Evolutionary conservation across 306 rosid genomes (phyloP), one percentile per base, ranked within the genome.

Genomic region (Notholithocarpus densiflorus): DNA sequence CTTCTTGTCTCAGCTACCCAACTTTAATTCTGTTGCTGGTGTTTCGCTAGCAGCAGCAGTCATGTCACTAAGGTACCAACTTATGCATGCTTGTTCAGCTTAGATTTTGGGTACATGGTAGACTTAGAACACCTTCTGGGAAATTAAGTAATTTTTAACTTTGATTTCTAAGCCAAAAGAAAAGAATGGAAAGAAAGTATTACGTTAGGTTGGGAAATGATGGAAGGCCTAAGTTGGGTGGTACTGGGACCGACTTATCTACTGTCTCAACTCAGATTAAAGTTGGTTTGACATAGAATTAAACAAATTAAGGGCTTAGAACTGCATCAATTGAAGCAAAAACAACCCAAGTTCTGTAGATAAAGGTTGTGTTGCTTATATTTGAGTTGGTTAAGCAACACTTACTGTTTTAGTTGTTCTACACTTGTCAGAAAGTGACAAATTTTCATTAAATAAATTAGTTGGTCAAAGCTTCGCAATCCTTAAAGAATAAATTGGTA

Each of bases 21-120:
- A 94, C 75, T 94, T 94, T 83, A 91, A 94, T 61, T 92, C 98
- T 48, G 98, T 94, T 52, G 97, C 98, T 1, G 93, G 90, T 4
- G 92, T 94, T 84, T 94, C 98, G 4, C 83, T 94, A n/a, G 98
- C 95, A 20, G 98, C 98, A 19, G 98, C 98, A 60, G 72, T 92
- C 45, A 92, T 94, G 98, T 92, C 98, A 15, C 85, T 94, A 8
- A 86, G 98, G 98, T 90, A 82, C 14, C 34, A 37, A 17, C 52
- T 60, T 53, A 6, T 24, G 23, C 17, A 66, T 74, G 48, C 21
- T 75, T 81, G 65, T 61, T 73, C 20, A 76, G 71, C 73, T 61
- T 72, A 24, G 10, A 11, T 31, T 31, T 31, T 31, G 34, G 71
- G 23, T 65, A 31, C 71, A 65, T 65, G 4, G 71, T 5, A 32